Base-by-base conservation (phyloP, 768 basidiomycete species). In the Phanerodontia chrysosporium region DNA sequence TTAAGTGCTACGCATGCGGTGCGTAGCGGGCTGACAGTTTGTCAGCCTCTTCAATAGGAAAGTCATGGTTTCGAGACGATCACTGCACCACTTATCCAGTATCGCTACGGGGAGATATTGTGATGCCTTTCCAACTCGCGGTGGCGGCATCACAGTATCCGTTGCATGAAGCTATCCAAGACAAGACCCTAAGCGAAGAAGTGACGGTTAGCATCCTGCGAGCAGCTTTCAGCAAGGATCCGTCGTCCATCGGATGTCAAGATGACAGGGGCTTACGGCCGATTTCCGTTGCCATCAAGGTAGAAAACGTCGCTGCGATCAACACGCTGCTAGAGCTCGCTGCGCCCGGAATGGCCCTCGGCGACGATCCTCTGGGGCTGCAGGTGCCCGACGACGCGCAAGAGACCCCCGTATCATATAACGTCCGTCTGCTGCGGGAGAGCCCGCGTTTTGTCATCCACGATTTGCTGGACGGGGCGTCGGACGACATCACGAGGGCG, bases 391-490 rank as follows among this genome's bases (percentile, higher is more conserved):
- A 61, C 55, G 25, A 51, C 49, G 24, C 24, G 18, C 46, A 61
- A 22, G 60, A 51, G 29, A 61, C 55, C 7, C 35, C 60, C 1
- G 32, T 49, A 16, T 27, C 55, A 22, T 35, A 57, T 32, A 61
- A 61, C 49, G n/a, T 61, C 25, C 49, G 39, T 12, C 30, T 51
- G 18, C 55, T 61, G 3, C 48, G 49, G 8, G 54, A 57, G 21
- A 52, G 29, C 39, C 55, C 60, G 14, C 36, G 60, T 22, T 61
- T 61, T 49, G 46, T 35, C n/a, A 61, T 61, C 35, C 48, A 61
- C 29, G 49, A 57, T 14, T 24, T 57, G 3, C 55, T 57, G 21
- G 49, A 57, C 22, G 42, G 21, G 8, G 55, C 60, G 27, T 18
- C 54, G 3, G n/a, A 32, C 21, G 29, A 56, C 21, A 35, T 57